Evolutionary conservation across 2,329 filamentous ascomycete genomes (phyloP).

Genomic region (Arthrinium phaeospermum): DNA sequence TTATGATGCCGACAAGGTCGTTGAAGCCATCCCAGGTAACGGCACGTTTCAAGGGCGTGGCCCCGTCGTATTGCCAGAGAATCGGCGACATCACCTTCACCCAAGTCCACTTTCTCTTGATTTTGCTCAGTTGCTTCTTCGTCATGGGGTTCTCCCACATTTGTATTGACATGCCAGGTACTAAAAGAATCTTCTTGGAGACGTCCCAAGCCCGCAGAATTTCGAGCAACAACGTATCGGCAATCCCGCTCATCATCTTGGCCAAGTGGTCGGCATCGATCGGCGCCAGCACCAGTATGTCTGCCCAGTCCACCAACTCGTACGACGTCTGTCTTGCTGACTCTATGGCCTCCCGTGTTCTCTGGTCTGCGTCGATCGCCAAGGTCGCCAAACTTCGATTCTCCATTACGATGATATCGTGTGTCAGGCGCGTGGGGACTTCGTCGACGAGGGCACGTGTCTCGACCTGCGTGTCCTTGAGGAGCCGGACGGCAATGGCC

Average conservation of each 20-base stretch:
- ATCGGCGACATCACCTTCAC: conserved; percentile 81
- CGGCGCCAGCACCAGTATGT: conserved; percentile 82
- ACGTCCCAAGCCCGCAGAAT: conserved; percentile 86
- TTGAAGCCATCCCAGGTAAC: conserved; percentile 70
- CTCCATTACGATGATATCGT: conserved; percentile 65
- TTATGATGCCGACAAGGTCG: conserved; percentile 75
- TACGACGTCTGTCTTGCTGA: conserved; percentile 59
- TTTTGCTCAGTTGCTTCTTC: conserved; percentile 83
- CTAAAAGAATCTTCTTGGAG: conserved; percentile 81
- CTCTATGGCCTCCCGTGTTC: conserved; percentile 52
- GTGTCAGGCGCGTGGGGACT: conserved; percentile 65
- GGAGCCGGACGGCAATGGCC: conserved; percentile 69
- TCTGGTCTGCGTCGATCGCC: conserved; percentile 42
- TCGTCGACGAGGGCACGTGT: conserved; percentile 69
- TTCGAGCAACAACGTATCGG: conserved; percentile 80
- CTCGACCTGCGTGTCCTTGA: conserved; percentile 67
- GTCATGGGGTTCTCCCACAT: conserved; percentile 94
- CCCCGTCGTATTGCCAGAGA: conserved; percentile 76
- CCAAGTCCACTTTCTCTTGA: conserved; percentile 86
- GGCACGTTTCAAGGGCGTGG: conserved; percentile 52
- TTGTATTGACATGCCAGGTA: conserved; percentile 85
- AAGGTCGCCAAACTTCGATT: conserved; percentile 53
- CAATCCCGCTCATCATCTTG: conserved; percentile 85
- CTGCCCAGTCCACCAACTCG: conserved; percentile 84
- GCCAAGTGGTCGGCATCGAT: conserved; percentile 84